Evolutionary conservation across 2,329 filamentous ascomycete genomes (phyloP).

Genomic region (Paracoccidioides brasiliensis): DNA sequence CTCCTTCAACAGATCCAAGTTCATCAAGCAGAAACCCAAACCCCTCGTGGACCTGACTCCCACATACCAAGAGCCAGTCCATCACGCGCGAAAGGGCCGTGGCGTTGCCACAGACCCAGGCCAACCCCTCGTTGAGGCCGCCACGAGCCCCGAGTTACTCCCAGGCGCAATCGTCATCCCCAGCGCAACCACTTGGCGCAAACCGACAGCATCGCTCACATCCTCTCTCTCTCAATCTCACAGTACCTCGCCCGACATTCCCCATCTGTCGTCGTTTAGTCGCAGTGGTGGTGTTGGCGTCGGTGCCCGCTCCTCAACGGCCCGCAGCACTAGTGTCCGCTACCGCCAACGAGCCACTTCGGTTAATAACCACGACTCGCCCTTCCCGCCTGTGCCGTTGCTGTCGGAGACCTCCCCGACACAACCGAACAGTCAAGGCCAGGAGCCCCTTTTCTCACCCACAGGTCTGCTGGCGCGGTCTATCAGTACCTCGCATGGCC

Average conservation of each 20-base stretch:
- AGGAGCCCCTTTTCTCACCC: conserved; percentile 19
- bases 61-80: conserved; percentile 49
- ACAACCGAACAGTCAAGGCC: not conserved
- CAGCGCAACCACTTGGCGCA: conserved; percentile 28
- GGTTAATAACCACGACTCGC: conserved; percentile 8
- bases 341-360: not conserved
- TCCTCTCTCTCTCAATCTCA: not conserved
- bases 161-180: conserved; percentile 25
- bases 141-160: conserved; percentile 27
- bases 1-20: conserved; percentile 35
- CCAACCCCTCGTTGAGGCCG: conserved; percentile 28
- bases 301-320: not conserved
- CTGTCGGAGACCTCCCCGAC: conserved; percentile 6
- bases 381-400: conserved; percentile 6
- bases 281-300: not conserved
- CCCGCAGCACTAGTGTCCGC: not conserved
- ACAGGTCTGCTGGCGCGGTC: conserved; percentile 27
- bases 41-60: conserved; percentile 58
- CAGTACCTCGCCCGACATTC: not conserved
- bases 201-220: conserved; percentile 14
- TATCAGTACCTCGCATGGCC: conserved; percentile 7
- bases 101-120: conserved; percentile 31
- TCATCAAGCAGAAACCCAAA: conserved; percentile 36
- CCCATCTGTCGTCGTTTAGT: not conserved
- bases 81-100: conserved; percentile 23